A percentile compares a stretch with the other conserved stretches of the same genome.
Evolutionary conservation across 371 early-diverging fungal genomes (phyloP).

Genomic region (Rhizomucor miehei): DNA sequence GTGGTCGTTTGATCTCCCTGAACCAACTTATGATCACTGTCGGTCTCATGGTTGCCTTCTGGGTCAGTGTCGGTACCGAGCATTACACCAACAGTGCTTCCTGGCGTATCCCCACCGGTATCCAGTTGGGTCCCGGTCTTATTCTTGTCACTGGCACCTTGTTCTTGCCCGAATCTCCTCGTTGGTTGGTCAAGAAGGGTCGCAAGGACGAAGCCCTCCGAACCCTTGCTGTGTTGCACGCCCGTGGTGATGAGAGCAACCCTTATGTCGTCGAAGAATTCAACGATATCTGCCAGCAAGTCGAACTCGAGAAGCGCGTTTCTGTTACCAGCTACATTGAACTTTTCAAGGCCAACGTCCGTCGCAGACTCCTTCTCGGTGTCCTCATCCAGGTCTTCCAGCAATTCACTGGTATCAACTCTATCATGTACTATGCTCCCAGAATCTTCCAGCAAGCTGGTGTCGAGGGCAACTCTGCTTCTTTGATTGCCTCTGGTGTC

Average conservation of each 20-base stretch:
- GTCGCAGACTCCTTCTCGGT: constrained; percentile 64
- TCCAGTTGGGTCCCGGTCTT: constrained; percentile 49
- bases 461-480: constrained; percentile 39
- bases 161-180: constrained; percentile 61
- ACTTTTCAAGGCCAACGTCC: constrained; percentile 62
- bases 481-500: constrained; percentile 70
- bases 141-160: constrained; percentile 44
- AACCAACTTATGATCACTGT: constrained; percentile 48
- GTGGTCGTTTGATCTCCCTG: constrained; percentile 49
- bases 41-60: constrained; percentile 51
- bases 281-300: constrained; percentile 67
- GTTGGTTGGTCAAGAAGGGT: constrained; percentile 70
- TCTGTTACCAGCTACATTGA: constrained; percentile 70
- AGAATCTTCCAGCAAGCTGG: constrained; percentile 71
- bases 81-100: constrained; percentile 25
- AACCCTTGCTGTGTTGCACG: constrained; percentile 76
- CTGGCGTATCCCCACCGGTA: constrained; percentile 51
- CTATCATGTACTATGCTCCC: constrained; percentile 53
- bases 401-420: constrained; percentile 54
- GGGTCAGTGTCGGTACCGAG: constrained; percentile 40
- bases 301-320: constrained; percentile 66
- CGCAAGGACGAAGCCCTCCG: constrained; percentile 75
- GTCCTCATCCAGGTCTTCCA: constrained; percentile 71
- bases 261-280: constrained; percentile 72
- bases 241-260: constrained; percentile 48